Conservation (phyloP, 108 stramenopile genomes). For the Skeletonema tropicum region DNA sequence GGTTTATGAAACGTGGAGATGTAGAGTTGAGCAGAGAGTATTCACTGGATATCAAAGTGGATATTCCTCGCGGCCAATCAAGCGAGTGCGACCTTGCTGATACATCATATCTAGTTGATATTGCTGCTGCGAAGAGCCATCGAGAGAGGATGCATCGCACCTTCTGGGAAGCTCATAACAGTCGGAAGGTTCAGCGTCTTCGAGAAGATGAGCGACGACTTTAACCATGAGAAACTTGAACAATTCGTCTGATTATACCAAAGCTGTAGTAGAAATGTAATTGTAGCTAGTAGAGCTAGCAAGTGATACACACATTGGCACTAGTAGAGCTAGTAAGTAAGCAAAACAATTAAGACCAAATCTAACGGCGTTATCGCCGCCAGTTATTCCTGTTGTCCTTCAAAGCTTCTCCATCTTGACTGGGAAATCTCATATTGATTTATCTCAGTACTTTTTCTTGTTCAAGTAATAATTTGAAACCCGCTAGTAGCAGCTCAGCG, state of each 20-base stretch:
- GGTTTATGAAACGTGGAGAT: conserved; percentile 7
- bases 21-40: background rate
- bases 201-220: background rate
- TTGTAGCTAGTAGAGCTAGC: no score
- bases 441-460: conserved; percentile 25
- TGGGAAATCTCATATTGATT: background rate
- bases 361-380: background rate
- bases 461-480: conserved; percentile 44
- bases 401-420: background rate
- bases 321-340: no score
- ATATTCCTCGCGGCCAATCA: background rate
- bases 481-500: conserved; percentile 40
- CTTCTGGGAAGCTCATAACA: conserved; percentile 13
- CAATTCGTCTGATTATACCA: background rate
- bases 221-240: background rate
- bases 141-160: conserved; percentile 18
- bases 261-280: no score
- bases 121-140: no score
- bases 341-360: no score
- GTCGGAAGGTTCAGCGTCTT: background rate
- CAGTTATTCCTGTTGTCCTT: no score
- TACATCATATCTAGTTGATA: conserved; percentile 9
- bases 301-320: no score
- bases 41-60: background rate
- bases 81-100: background rate